Percentiles rank a stretch among this genome's conserved stretches.
phyloP scores from a whole-genome alignment of 345 rosid genomes.

The Boechera divaricarpa region DNA sequence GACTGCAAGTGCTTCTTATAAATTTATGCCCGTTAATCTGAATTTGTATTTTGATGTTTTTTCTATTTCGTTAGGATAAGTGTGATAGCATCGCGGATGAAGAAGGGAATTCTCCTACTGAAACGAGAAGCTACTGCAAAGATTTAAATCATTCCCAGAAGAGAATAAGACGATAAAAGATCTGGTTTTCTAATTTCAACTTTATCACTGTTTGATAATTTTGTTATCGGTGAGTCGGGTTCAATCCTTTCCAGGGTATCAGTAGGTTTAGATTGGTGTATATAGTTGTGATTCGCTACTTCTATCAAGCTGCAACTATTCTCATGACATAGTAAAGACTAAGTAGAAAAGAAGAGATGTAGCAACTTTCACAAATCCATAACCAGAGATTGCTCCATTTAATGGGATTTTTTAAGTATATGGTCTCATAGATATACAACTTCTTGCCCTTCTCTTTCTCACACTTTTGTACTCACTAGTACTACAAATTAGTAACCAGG shows the following conservation, averaged over 20 bases:
- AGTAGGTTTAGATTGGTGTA: slow-evolving; percentile 48
- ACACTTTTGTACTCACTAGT: background rate
- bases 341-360: slow-evolving; percentile 6
- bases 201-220: slow-evolving; percentile 24
- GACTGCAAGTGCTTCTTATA: slow-evolving; percentile 1
- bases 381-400: slow-evolving; percentile 12
- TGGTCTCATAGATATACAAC: background rate
- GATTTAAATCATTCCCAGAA: slow-evolving; percentile 52
- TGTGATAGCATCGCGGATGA: slow-evolving; percentile 41
- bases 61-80: slow-evolving; percentile 46
- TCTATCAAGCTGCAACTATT: slow-evolving; percentile 38
- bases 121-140: slow-evolving; percentile 42
- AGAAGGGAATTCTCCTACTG: slow-evolving; percentile 50
- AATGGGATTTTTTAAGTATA: background rate
- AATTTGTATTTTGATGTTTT: background rate
- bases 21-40: background rate
- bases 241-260: slow-evolving; percentile 32
- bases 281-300: slow-evolving; percentile 37
- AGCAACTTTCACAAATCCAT: slow-evolving; percentile 14
- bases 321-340: slow-evolving; percentile 3
- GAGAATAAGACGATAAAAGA: slow-evolving; percentile 53
- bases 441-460: background rate
- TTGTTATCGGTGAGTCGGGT: slow-evolving; percentile 16
- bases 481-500: background rate
- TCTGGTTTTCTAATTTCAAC: slow-evolving; percentile 36